Evolutionary conservation across 2,329 filamentous ascomycete species (phyloP), one percentile per base, ranked within the genome.

Genomic region (Aspergillus fumigatus): DNA sequence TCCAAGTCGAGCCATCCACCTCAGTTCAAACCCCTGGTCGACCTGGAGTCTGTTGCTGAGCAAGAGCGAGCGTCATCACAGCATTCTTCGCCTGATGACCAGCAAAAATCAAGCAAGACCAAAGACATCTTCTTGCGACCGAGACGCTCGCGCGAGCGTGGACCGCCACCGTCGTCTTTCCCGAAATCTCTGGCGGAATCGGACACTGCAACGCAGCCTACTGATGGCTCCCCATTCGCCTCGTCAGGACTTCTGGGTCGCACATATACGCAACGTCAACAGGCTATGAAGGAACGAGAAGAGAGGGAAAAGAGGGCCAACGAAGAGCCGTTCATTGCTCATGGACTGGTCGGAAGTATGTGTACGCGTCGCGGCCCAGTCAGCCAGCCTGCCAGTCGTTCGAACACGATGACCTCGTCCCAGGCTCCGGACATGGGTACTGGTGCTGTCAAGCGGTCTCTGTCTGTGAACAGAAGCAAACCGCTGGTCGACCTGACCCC

Each of bases 401-500:
- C 67, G 27, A 73, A 72, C 59, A 73, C 71, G 23, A 70, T 73
- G 60, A 68, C 65, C 8, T 66, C 66, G 9, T 53, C 56, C 3
- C 63, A 66, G 2, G 59, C 58, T 2, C 64, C 68, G 1, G 68
- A 69, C 48, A 29, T 50, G 7, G 65, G 66, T 25, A 67, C 70
- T 41, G 72, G 67, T 25, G 67, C 70, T 41, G 72, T 80, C 4
- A 71, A 73, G 43, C 76, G 79, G 51, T 76, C 76, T n/a, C 72
- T 70, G n/a, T 82, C 82, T 1, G 62, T 71, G 51, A 70, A 65
- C 5, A 68, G 72, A 25, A 79, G 79, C 2, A 85, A 84, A 59
- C 88, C 88, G 1, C 78, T 92, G 5, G 74, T 92, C 29, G 88
- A 89, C 65, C 79, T 91, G 43, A 86, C 85, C 0, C 84, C 85